Percentiles rank a stretch among this genome's conserved stretches.
These are phyloP conservation scores for Penicillium psychrofluorescens DNA, from an alignment of 495 filamentous ascomycete genomes.

Conservation along the genomic window DNA sequence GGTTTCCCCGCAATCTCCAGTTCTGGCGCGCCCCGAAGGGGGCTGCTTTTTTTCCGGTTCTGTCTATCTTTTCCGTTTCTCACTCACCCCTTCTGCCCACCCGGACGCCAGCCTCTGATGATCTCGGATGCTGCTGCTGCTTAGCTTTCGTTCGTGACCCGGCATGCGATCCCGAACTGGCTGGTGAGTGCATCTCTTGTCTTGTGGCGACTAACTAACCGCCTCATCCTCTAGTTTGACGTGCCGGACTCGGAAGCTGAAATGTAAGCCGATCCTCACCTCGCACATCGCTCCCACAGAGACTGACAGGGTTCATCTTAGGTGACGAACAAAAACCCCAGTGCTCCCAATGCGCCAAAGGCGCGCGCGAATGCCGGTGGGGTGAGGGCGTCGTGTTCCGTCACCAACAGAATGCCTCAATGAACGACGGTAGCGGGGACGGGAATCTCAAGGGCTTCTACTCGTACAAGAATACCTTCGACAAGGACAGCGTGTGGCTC, in stretches of 20 bases:
- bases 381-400: constrained; percentile 60
- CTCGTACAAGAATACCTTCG: constrained; percentile 63
- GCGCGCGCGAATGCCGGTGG: constrained; percentile 52
- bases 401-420: constrained; percentile 67
- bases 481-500: constrained; percentile 54
- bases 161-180: constrained; percentile 48
- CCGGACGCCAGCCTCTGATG: neutral
- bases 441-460: constrained; percentile 56
- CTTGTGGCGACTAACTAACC: constrained; percentile 1
- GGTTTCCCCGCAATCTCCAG: constrained; percentile 23
- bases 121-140: constrained; percentile 24
- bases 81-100: neutral
- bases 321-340: constrained; percentile 51
- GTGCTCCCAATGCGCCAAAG: constrained; percentile 55
- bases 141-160: constrained; percentile 21
- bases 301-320: constrained; percentile 9
- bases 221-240: constrained; percentile 37
- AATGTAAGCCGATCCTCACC: constrained; percentile 33
- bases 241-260: constrained; percentile 57
- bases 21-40: constrained; percentile 9
- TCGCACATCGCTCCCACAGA: neutral
- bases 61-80: neutral
- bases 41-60: neutral
- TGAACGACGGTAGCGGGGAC: constrained; percentile 44
- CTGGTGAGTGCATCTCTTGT: constrained; percentile 25